Conservation (phyloP, 441 rosid genomes). For the Rhodomyrtus psidioides region DNA sequence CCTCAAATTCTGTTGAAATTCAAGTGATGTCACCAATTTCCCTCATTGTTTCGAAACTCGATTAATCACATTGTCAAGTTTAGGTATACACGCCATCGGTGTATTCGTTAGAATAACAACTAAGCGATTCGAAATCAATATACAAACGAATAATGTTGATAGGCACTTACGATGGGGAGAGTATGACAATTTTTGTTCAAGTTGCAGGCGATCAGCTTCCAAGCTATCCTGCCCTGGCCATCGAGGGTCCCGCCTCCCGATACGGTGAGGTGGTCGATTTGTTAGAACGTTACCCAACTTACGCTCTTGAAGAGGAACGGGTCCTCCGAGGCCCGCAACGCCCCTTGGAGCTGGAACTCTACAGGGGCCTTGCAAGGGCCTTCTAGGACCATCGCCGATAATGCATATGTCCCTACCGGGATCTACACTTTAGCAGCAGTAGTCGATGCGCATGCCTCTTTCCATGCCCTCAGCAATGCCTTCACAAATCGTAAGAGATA, state of each 20-base stretch:
- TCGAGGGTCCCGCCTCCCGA: conserved; percentile 24
- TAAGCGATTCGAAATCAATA: background rate
- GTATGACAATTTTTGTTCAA: background rate
- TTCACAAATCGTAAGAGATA: background rate
- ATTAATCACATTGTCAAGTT: background rate
- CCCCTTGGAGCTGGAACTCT: background rate
- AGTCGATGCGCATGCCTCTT: background rate
- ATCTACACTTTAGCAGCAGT: background rate
- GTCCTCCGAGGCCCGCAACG: background rate
- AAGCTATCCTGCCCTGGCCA: conserved; percentile 19
- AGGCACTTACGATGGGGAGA: conserved; percentile 11
- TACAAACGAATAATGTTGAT: background rate
- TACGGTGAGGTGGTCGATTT: conserved; percentile 9
- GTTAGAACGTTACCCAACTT: conserved; percentile 25
- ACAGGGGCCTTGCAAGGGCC: conserved; percentile 9
- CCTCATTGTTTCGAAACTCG: background rate
- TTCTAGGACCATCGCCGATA: background rate
- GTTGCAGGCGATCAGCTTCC: background rate
- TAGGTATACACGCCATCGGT: background rate
- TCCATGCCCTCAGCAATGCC: conserved; percentile 5
- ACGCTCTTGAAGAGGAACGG: background rate
- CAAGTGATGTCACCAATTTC: background rate
- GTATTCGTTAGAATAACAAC: background rate
- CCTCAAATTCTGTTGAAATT: background rate
- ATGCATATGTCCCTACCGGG: background rate